Evolutionary conservation across 1,284 basidiomycete species (phyloP), one percentile per base, ranked within the genome.

Genomic region (Naganishia sp.): DNA sequence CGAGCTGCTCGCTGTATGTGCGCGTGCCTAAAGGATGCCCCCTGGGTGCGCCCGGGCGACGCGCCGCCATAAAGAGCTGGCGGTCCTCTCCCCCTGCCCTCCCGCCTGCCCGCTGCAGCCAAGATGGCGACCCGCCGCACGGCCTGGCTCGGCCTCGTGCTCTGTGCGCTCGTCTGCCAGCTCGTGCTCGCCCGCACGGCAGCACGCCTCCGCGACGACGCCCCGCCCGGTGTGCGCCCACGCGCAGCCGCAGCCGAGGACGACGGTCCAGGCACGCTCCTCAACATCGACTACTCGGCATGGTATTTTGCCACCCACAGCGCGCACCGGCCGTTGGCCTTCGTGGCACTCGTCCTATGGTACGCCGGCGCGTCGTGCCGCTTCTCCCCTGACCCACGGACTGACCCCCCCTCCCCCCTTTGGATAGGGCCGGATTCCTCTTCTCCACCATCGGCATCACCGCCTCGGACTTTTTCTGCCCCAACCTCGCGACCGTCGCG

Each of bases 401-500:
- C 33, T 28, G 28, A 28, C 28, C 28, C 21, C 18, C n/a, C 28
- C 25, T 18, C 9, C 6, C 18, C n/a, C 7, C 31, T 7, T 10
- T 16, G 15, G 36, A 3, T 18, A 65, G 77, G 61, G 73, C 79
- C 46, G 70, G 77, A 18, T 82, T 91, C 56, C 86, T 95, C 25
- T 79, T 81, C 72, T 77, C 79, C n/a, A 83, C 90, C 46, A 87
- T 95, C 54, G 92, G 93, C 3, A 95, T 96, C 77, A 89, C 88
- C 70, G 92, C 93, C 10, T 90, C 90, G 45, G 94, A 97, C 79
- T 97, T 95, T 81, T 95, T 97, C 82, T 94, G 90, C 55, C 93
- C 93, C 1, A 96, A 97, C 78, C 85, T 96, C 39, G 88, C 90
- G 0, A 91, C 92, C 0, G 88, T 95, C 44, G 86, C 93, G 0